Evolutionary conservation across 1,139 yeast genomes (phyloP).

Genomic region (Debaryomyces coudertii): DNA sequence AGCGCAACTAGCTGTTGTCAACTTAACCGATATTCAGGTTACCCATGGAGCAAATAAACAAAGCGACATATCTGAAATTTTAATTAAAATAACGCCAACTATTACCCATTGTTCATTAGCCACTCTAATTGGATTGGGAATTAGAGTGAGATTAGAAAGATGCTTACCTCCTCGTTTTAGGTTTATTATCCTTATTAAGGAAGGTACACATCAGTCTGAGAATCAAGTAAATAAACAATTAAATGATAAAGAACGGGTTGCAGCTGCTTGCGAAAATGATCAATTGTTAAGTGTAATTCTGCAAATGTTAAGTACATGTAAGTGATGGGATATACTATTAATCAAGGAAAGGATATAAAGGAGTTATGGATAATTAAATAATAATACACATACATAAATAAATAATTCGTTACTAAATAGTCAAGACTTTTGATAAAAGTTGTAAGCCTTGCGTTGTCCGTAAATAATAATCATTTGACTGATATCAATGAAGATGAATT

Average conservation of each 20-base stretch:
- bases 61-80: conserved; percentile 68
- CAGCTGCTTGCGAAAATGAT: conserved; percentile 98
- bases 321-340: conserved; percentile 20
- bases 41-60: conserved; percentile 52
- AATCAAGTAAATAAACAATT: conserved; percentile 94
- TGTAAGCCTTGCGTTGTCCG: conserved; percentile 30
- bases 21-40: conserved; percentile 76
- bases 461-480: conserved; percentile 43
- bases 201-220: conserved; percentile 95
- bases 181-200: conserved; percentile 75
- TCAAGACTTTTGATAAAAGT: not conserved
- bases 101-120: conserved; percentile 97
- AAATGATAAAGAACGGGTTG: conserved; percentile 96
- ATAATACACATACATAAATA: conserved; percentile 16
- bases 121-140: conserved; percentile 92
- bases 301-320: conserved; percentile 87
- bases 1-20: conserved; percentile 94
- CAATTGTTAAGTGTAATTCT: conserved; percentile 86
- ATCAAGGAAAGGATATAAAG: not conserved
- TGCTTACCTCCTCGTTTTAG: conserved; percentile 86
- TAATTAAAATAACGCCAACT: conserved; percentile 91
- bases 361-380: conserved; percentile 1
- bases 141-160: conserved; percentile 87
- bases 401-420: conserved; percentile 8
- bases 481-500: conserved; percentile 43